Base-by-base conservation (phyloP, 495 filamentous ascomycete genomes). In the Parathielavia appendiculata region DNA sequence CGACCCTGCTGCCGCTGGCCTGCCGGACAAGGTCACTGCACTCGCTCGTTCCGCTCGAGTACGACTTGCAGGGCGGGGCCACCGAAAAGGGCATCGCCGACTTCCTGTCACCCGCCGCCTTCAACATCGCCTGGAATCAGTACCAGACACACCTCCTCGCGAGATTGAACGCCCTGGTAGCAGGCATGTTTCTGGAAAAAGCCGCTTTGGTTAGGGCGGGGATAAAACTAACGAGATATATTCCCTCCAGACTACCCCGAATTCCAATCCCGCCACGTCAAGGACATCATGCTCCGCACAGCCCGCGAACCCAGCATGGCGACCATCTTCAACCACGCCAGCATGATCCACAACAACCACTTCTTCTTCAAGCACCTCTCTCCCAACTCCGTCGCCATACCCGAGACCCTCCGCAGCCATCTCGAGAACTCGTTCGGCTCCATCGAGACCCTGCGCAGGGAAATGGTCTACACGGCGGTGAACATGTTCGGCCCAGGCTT, bases 401-500 rank as follows among this genome's bases (percentile, higher is more conserved):
- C 74, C 34, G 45, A 56, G 0, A 1, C 23, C 7, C 67, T 79
- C 16, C 58, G 60, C 45, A 9, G 4, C 4, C 64, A 66, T 41
- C 80, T 96, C 63, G 71, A 73, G 62, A 66, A 73, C 63, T 81
- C 83, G 51, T 97, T 96, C 75, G 84, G 86, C 65, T 90, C 86
- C 63, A 74, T 92, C 63, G 86, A 91, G 61, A 89, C 90, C 17
- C 81, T 98, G 22, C 85, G 85, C 67, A 72, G 76, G 60, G 86
- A 92, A 63, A 85, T 97, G 73, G 73, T 95, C 61, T 78, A 83
- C 56, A 95, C 90, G 7, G 93, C 95, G 55, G 76, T 81, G 60
- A 80, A 83, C 72, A 96, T 97, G 91, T 98, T 98, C 76, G 95
- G 95, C 46, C 91, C 91, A 1, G 93, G 87, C 54, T 97, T 92